Percentiles rank a stretch among this genome's conserved stretches.
These are phyloP conservation scores for Inga oerstediana DNA, from an alignment of 306 rosid genomes.

Conservation along the genomic window DNA sequence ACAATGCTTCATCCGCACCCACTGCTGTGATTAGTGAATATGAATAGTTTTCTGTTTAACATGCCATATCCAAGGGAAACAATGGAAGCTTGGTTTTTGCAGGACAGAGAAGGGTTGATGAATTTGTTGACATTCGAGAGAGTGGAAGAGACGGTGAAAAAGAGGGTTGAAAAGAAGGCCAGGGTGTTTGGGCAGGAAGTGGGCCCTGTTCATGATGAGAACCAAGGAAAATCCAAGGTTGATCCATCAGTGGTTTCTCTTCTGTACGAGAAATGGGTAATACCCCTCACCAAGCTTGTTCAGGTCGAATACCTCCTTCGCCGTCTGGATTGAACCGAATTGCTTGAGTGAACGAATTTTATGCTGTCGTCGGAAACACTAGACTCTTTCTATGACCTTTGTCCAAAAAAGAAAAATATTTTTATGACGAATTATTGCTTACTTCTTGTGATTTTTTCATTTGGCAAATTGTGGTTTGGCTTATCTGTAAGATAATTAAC, in stretches of 20 bases:
- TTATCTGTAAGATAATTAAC: neutral
- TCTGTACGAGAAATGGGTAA: conserved; percentile 73
- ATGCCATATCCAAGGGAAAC: neutral
- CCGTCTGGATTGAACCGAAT: conserved; percentile 53
- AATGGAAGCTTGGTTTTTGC: conserved; percentile 22
- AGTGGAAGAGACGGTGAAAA: conserved; percentile 77
- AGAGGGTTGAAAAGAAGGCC: conserved; percentile 92
- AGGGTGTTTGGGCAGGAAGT: conserved; percentile 71
- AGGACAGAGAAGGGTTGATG: conserved; percentile 84
- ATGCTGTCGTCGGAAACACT: conserved; percentile 21
- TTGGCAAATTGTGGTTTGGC: neutral
- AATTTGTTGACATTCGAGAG: conserved; percentile 71
- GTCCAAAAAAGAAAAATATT: too few relatives aligned
- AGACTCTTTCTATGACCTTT: neutral
- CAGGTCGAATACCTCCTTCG: conserved; percentile 84
- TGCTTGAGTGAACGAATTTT: conserved; percentile 15
- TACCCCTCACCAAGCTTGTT: conserved; percentile 86
- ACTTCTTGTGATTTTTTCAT: neutral
- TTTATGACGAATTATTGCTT: conserved; percentile 5
- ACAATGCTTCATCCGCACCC: conserved; percentile 16
- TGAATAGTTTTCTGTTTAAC: neutral
- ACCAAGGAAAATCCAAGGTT: conserved; percentile 48
- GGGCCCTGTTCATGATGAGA: conserved; percentile 25
- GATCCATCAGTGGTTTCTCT: conserved; percentile 68
- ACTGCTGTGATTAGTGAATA: neutral